These are phyloP conservation scores for Elongisporangium undulatum DNA, from an alignment of 352 stramenopile genomes.

Conservation along the genomic window DNA sequence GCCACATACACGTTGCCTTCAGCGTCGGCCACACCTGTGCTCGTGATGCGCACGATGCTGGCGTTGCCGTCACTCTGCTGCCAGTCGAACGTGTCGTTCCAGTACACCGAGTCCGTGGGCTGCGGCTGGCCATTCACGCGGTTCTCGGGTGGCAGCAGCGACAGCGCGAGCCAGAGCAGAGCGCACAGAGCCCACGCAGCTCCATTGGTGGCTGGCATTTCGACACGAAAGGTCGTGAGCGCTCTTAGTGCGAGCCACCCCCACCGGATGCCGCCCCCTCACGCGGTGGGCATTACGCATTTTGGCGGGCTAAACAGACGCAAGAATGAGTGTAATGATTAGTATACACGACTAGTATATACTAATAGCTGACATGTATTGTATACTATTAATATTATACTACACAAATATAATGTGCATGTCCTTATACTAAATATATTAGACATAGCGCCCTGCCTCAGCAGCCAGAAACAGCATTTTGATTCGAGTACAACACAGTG, in stretches of 20 bases:
- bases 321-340: too few relatives aligned
- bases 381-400: too few relatives aligned
- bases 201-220: neutral
- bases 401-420: too few relatives aligned
- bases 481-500: too few relatives aligned
- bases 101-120: neutral
- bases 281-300: neutral
- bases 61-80: conserved; percentile 25
- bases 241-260: neutral
- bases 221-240: neutral
- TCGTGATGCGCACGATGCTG: conserved; percentile 28
- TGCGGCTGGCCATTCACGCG: neutral
- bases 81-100: conserved; percentile 50
- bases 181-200: neutral
- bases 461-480: too few relatives aligned
- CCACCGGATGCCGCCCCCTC: neutral
- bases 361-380: too few relatives aligned
- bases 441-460: too few relatives aligned
- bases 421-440: too few relatives aligned
- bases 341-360: too few relatives aligned
- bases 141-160: neutral
- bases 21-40: conserved; percentile 26
- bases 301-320: neutral
- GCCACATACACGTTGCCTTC: conserved; percentile 58
- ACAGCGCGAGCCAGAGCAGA: neutral